phyloP scores from a whole-genome alignment of 2,329 filamentous ascomycete species.

The Xylogone sp. region DNA sequence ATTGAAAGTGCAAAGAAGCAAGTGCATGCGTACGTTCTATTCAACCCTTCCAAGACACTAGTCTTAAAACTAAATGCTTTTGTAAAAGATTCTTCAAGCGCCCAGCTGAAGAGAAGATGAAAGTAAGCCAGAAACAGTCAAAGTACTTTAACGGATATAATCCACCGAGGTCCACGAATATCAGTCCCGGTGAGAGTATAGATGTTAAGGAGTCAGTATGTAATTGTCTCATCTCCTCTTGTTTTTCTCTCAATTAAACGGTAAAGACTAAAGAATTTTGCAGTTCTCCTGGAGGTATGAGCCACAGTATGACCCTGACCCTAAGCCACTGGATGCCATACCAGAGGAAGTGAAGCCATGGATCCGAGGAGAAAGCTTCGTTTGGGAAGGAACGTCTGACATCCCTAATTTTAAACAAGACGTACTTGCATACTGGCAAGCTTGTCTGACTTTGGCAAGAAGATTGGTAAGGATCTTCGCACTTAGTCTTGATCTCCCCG shows the following conservation, averaged over 20 bases:
- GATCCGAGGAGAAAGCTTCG: constrained; percentile 45
- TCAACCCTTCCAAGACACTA: not conserved
- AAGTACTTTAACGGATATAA: constrained; percentile 41
- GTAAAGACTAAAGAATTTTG: constrained; percentile 1
- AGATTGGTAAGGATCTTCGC: constrained; percentile 50
- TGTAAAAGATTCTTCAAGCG: constrained; percentile 44
- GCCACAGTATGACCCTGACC: constrained; percentile 45
- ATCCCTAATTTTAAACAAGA: constrained; percentile 45
- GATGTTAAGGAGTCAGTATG: constrained; percentile 49
- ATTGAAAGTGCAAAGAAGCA: constrained; percentile 28
- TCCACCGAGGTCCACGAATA: constrained; percentile 34
- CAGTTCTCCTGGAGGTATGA: constrained; percentile 44
- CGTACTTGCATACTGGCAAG: constrained; percentile 42
- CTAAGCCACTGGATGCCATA: constrained; percentile 35
- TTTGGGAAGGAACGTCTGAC: constrained; percentile 48
- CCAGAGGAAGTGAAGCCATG: constrained; percentile 38
- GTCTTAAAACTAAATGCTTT: constrained; percentile 4
- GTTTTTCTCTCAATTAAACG: too few species aligned
- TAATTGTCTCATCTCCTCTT: not conserved
- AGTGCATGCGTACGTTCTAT: constrained; percentile 17
- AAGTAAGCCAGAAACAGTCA: constrained; percentile 29
- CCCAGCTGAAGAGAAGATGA: constrained; percentile 37
- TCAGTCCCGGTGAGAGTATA: constrained; percentile 45
- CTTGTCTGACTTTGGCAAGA: constrained; percentile 46
- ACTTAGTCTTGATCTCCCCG: constrained; percentile 48